Evolutionary conservation across 108 stramenopile genomes (phyloP).

Genomic region (Nannochloropsis salina): DNA sequence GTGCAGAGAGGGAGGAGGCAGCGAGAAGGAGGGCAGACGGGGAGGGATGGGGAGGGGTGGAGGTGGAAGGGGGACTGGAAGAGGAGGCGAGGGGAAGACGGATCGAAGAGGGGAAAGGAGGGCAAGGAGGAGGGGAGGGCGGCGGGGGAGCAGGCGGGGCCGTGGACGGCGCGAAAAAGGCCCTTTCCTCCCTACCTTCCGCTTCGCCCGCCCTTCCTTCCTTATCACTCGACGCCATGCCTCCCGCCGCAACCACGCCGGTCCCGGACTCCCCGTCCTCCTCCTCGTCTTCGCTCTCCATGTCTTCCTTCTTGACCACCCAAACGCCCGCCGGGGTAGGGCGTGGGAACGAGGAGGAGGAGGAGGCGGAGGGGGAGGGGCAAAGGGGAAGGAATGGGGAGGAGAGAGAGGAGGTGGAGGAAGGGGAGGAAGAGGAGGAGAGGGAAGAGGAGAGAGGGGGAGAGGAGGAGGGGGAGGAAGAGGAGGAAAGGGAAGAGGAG

Average conservation of each 20-base stretch:
- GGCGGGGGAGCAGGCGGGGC: not conserved
- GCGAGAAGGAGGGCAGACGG: too few species aligned
- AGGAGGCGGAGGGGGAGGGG: not conserved
- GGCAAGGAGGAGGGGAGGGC: not conserved
- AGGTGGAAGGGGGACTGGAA: not conserved
- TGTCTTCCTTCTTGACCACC: not conserved
- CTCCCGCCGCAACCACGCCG: too few species aligned
- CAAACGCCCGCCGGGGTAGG: not conserved
- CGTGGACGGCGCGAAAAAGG: not conserved
- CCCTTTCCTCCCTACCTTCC: too few species aligned
- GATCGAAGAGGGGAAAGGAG: not conserved
- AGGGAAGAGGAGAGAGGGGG: not conserved
- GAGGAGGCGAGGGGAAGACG: not conserved
- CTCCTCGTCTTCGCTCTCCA: too few species aligned
- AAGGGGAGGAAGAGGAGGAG: not conserved
- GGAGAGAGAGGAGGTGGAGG: not conserved
- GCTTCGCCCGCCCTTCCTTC: too few species aligned
- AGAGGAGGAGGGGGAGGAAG: not conserved
- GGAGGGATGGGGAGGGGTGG: not conserved
- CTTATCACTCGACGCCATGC: too few species aligned
- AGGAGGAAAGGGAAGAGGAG: not conserved
- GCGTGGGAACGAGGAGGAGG: not conserved
- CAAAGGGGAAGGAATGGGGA: not conserved
- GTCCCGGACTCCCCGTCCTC: too few species aligned
- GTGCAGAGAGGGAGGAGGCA: too few species aligned